Evolutionary conservation across 2,329 filamentous ascomycete genomes (phyloP).

Genomic region (Fusarium sterilihyphosum): DNA sequence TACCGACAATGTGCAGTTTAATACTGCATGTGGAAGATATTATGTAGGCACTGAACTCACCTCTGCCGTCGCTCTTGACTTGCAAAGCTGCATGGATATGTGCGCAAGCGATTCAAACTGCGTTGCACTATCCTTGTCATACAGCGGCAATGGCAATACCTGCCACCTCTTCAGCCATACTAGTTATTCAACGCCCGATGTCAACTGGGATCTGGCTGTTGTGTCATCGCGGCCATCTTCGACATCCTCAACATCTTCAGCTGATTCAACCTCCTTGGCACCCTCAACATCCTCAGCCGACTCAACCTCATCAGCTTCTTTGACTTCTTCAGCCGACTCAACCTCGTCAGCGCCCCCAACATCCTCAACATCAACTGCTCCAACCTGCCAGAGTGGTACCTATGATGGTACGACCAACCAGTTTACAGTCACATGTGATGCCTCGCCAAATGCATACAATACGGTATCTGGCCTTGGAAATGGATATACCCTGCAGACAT

Average conservation of each 20-base stretch:
- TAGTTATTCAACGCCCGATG: neutral
- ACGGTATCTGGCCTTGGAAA: accelerated
- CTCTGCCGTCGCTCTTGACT: neutral
- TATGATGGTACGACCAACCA: neutral
- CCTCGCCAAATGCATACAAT: accelerated
- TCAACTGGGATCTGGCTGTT: neutral
- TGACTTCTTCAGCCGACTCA: neutral
- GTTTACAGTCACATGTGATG: neutral
- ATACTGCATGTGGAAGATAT: neutral
- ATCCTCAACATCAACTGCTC: too few relatives aligned
- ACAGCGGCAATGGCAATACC: neutral
- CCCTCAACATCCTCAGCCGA: neutral
- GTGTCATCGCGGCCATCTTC: neutral
- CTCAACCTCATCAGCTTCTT: too few relatives aligned
- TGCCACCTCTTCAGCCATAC: neutral
- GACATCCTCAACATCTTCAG: neutral
- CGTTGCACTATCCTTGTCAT: neutral
- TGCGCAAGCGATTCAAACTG: neutral
- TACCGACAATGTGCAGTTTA: neutral
- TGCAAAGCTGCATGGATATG: neutral
- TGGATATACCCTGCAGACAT: neutral
- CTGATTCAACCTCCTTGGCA: too few relatives aligned
- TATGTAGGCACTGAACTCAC: neutral
- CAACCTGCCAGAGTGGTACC: neutral
- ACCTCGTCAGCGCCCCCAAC: too few relatives aligned